Evolutionary conservation across 257 asterid species (phyloP), one percentile per base, ranked within the genome.

Genomic region (Fraxinus quadrangulata): DNA sequence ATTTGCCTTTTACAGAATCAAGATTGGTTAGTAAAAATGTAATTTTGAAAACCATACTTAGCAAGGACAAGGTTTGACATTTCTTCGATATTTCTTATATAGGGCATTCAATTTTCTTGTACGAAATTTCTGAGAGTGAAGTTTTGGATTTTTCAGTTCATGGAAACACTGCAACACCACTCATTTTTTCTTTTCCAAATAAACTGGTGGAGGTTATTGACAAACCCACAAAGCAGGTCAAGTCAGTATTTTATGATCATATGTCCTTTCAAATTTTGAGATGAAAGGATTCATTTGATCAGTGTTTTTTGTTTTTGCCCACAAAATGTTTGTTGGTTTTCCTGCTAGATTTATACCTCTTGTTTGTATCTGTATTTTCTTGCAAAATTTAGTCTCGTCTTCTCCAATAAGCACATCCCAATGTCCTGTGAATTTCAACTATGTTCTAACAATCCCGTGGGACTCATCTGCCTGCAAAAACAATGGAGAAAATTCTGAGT

Each of bases 391-490:
- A 36, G 86, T 75, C 19, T 81, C 80, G 30, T 73, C 86, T 45
- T 45, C 84, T 47, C 67, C 72, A 13, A 37, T 45, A 26, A 37
- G 14, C 37, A 11, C 19, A 56, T 12, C 74, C 54, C 42, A 80
- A 21, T 91, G 94, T 66, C 92, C 94, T 36, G 59, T 89, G 1
- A 71, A 86, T 42, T 77, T 91, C 11, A 76, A 73, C 72, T 91
- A 86, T 80, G 92, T 91, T 36, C 42, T 23, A n/a, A 87, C 61
- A 30, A 61, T 89, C 70, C 85, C 87, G 71, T 91, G 96, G 96
- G 88, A 91, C 74, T 61, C 88, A 12, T 85, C 94, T 36, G 83
- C 88, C 54, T 91, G 96, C 84, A 76, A 4, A 28, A 45, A 68
- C 72, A 16, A 45, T 65, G 56, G 68, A 39, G 3, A 28, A 36